A percentile compares a stretch with the other conserved stretches of the same genome.
phyloP scores from a whole-genome alignment of 768 basidiomycete genomes.

The Podaxis rugospora region DNA sequence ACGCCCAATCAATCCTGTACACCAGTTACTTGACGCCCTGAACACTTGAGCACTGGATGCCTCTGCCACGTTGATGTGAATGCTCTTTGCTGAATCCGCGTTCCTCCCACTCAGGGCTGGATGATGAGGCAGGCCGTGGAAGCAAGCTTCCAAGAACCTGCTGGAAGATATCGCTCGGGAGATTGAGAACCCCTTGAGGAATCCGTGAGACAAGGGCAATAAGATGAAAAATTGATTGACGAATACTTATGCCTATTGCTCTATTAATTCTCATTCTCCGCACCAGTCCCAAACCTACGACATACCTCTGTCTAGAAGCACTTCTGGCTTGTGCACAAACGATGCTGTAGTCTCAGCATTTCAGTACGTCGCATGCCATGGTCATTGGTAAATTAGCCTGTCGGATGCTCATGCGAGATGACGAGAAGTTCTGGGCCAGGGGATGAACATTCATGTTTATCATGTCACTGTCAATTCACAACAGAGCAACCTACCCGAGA shows the following conservation, averaged over 20 bases:
- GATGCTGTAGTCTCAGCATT: too few relatives aligned
- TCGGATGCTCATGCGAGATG: background rate
- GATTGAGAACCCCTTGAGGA: conserved; percentile 17
- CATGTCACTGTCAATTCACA: conserved; percentile 1
- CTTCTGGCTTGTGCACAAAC: too few relatives aligned
- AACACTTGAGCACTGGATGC: background rate
- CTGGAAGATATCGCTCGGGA: background rate
- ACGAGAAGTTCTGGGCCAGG: background rate
- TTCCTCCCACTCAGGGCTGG: conserved; percentile 24
- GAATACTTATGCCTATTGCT: background rate
- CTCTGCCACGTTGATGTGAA: conserved; percentile 8
- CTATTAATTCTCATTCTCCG: background rate
- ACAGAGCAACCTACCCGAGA: background rate
- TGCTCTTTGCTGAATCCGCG: conserved; percentile 18
- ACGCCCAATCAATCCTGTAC: background rate
- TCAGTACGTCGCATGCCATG: background rate
- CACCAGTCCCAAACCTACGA: too few relatives aligned
- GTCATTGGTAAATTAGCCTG: background rate
- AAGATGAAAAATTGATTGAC: background rate
- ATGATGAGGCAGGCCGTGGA: conserved; percentile 17
- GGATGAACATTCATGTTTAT: background rate
- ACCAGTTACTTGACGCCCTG: background rate
- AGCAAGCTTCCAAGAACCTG: conserved; percentile 17
- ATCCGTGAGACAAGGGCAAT: conserved; percentile 17
- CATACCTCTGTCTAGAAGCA: too few relatives aligned